Evolutionary conservation across 1,284 basidiomycete genomes (phyloP), one percentile per base, ranked within the genome.

Genomic region (Ceratorhiza oryzae-sativae): DNA sequence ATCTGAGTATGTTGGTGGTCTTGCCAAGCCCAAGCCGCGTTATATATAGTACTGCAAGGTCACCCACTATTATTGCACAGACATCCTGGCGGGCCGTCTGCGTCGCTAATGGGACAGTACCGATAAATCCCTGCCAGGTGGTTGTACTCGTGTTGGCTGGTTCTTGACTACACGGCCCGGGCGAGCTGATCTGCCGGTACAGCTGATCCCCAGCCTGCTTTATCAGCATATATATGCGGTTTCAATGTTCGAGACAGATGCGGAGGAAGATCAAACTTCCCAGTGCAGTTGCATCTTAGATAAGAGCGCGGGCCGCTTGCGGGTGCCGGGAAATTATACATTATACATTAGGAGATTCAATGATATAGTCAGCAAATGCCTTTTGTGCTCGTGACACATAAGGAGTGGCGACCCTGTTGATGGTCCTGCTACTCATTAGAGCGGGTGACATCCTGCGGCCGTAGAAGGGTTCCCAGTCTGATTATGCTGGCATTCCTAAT

Each of bases 101-200:
- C 36, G 34, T 34, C n/a, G 27, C 23, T 9, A 18, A 56, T 32
- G 36, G 8, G 13, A n/a, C 48, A 49, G 3, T 6, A 25, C 48
- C 48, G 48, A 49, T 23, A 27, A 49, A 49, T 49, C 27, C 53
- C 53, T 45, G 30, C 30, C 48, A 56, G 53, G 53, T 27, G 53
- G 27, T 56, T 20, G 34, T 18, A 3, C 53, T 56, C 53, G 53
- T 56, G 53, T 32, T 18, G 30, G 34, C 34, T 56, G 53, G 30
- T 30, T 32, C 53, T 56, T 56, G 53, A 30, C 34, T 32, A 34
- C 34, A 56, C 53, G 53, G 53, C 20, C 53, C 53, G 53, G 53
- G 10, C 30, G 12, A 34, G 13, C 15, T n/a, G 30, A 56, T 15
- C 53, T 56, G 23, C 53, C 53, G 30, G 34, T 25, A 34, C 18